phyloP scores from a whole-genome alignment of 805 yeast genomes.

The Sugiyamaella qingdaonensis region DNA sequence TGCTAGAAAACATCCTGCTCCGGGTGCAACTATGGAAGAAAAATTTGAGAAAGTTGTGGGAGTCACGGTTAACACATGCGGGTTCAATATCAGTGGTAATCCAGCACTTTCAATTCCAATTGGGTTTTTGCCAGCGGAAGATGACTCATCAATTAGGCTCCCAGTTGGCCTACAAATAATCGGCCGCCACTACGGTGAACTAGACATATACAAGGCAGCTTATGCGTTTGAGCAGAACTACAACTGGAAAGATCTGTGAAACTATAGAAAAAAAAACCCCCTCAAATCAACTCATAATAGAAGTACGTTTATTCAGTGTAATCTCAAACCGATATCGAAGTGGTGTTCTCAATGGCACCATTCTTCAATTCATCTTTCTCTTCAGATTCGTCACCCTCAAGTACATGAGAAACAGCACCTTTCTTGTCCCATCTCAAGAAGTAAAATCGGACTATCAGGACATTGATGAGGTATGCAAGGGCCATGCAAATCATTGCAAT shows the following conservation, averaged over 20 bases:
- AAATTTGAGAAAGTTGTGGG: constrained; percentile 22
- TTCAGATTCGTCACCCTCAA: background rate
- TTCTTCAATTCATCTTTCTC: background rate
- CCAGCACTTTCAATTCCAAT: constrained; percentile 37
- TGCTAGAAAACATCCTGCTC: constrained; percentile 7
- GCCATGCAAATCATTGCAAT: background rate
- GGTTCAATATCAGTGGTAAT: constrained; percentile 37
- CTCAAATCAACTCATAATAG: too few relatives aligned
- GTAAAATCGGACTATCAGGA: background rate
- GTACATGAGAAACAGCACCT: background rate
- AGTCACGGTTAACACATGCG: constrained; percentile 35
- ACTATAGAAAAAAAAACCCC: background rate
- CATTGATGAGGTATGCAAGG: background rate
- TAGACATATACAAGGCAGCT: constrained; percentile 33
- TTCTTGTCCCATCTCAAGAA: background rate
- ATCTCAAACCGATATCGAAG: background rate
- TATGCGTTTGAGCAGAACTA: constrained; percentile 35
- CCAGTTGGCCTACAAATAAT: constrained; percentile 38
- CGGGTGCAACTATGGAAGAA: constrained; percentile 2
- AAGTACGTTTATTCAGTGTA: too few relatives aligned
- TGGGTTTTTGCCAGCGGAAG: constrained; percentile 30
- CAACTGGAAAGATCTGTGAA: constrained; percentile 21
- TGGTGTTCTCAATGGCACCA: background rate
- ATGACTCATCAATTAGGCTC: constrained; percentile 21
- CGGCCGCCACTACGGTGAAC: constrained; percentile 35